Percentiles rank a stretch among this genome's conserved stretches.
These are phyloP conservation scores for Fusarium phyllophilum DNA, from an alignment of 2,329 filamentous ascomycete species.

Conservation along the genomic window DNA sequence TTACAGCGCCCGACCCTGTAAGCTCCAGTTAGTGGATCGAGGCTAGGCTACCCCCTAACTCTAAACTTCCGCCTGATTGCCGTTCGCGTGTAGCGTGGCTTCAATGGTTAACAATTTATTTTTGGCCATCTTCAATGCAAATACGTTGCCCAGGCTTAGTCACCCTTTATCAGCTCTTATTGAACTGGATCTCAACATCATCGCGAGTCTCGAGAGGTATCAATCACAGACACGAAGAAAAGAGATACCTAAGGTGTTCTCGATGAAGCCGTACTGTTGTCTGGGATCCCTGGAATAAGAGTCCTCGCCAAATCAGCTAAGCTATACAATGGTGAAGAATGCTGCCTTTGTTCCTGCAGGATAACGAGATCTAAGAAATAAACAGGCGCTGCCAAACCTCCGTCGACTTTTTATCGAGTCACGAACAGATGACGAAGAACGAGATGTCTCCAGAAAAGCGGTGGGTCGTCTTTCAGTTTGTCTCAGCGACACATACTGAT, in stretches of 20 bases:
- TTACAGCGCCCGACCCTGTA: slow-evolving; percentile 10
- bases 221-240: neutral
- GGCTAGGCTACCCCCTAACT: slow-evolving; percentile 25
- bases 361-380: slow-evolving; percentile 1
- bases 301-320: neutral
- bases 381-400: slow-evolving; percentile 86
- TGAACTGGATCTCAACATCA: slow-evolving; percentile 12
- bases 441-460: slow-evolving; percentile 91
- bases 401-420: slow-evolving; percentile 95
- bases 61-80: slow-evolving; percentile 42
- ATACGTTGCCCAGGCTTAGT: slow-evolving; percentile 33
- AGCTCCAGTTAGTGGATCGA: slow-evolving; percentile 11
- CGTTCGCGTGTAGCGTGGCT: slow-evolving; percentile 37
- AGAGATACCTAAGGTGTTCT: neutral
- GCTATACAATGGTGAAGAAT: slow-evolving; percentile 32
- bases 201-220: neutral
- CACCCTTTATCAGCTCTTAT: slow-evolving; percentile 13
- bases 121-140: neutral
- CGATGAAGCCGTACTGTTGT: neutral
- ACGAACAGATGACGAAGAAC: slow-evolving; percentile 90
- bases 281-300: neutral
- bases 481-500: slow-evolving; percentile 5
- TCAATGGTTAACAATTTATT: slow-evolving; percentile 41
- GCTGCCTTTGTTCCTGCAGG: neutral
- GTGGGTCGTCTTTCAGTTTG: slow-evolving; percentile 56